These are phyloP conservation scores for Uncinocarpus reesii DNA, from an alignment of 2,329 filamentous ascomycete genomes.

Conservation along the genomic window DNA sequence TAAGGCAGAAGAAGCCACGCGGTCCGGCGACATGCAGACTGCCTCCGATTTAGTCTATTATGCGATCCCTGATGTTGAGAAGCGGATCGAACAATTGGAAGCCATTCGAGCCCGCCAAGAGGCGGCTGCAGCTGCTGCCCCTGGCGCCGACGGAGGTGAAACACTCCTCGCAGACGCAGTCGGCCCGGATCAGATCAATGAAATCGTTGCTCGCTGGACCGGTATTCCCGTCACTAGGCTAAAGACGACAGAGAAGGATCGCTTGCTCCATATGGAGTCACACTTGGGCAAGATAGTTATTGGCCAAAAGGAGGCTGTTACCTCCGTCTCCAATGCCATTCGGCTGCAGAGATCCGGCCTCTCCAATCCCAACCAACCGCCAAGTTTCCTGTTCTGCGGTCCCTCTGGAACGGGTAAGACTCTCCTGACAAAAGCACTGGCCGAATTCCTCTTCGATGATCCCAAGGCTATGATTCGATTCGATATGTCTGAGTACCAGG, in stretches of 20 bases:
- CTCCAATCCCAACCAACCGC: conserved; percentile 89
- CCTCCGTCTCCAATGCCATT: conserved; percentile 89
- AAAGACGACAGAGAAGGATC: conserved; percentile 93
- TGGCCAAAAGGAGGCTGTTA: conserved; percentile 87
- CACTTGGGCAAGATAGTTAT: conserved; percentile 75
- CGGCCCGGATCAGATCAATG: conserved; percentile 95
- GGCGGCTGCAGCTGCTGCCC: conserved; percentile 47
- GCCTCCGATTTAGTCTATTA: conserved; percentile 96
- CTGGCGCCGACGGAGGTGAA: conserved; percentile 55
- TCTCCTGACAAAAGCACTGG: conserved; percentile 87
- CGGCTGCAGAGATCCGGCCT: conserved; percentile 89
- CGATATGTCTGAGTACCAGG: conserved; percentile 99
- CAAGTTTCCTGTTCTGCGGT: conserved; percentile 97
- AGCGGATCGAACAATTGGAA: conserved; percentile 71
- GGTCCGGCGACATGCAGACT: conserved; percentile 70
- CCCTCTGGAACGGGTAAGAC: conserved; percentile 98
- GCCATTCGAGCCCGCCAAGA: conserved; percentile 69
- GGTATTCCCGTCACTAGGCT: conserved; percentile 92
- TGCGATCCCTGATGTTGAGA: conserved; percentile 84
- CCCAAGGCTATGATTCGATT: conserved; percentile 96
- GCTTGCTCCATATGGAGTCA: conserved; percentile 94
- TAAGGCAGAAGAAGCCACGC: conserved; percentile 87
- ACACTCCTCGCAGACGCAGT: conserved; percentile 84
- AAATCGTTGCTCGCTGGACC: conserved; percentile 96
- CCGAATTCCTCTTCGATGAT: conserved; percentile 97